Conservation (phyloP, 2,329 filamentous ascomycete genomes). For the Trichoderma atroviride region DNA sequence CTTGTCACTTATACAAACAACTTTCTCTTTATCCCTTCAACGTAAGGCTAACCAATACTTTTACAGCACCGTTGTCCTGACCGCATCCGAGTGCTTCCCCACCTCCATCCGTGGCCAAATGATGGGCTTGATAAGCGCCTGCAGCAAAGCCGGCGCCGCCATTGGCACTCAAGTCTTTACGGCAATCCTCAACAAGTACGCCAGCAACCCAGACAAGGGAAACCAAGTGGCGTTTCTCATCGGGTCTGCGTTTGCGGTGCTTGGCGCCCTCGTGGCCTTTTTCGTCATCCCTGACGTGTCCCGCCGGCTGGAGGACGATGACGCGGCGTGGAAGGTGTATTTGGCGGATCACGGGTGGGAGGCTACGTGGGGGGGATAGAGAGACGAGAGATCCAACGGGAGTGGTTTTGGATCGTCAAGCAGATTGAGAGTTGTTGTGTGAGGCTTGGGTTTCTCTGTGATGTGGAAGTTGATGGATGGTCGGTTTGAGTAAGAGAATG, state of each 20-base stretch:
- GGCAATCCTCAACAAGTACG: slow-evolving; percentile 50
- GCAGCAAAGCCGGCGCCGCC: slow-evolving; percentile 53
- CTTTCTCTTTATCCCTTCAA: background rate
- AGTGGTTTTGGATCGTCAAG: slow-evolving; percentile 11
- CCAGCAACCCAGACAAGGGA: slow-evolving; percentile 45
- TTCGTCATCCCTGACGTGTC: slow-evolving; percentile 36
- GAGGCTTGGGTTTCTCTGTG: background rate
- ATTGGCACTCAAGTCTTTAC: slow-evolving; percentile 56
- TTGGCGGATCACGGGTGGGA: slow-evolving; percentile 36
- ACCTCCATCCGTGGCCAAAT: slow-evolving; percentile 54
- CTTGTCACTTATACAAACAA: background rate
- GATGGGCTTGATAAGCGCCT: slow-evolving; percentile 51
- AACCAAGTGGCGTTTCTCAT: slow-evolving; percentile 55
- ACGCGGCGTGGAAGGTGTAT: slow-evolving; percentile 38
- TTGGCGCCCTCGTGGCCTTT: slow-evolving; percentile 32
- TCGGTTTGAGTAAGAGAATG: background rate
- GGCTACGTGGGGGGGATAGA: slow-evolving; percentile 36
- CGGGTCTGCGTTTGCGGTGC: slow-evolving; percentile 51
- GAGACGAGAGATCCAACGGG: slow-evolving; percentile 34
- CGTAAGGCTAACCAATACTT: background rate
- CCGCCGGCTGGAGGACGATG: slow-evolving; percentile 35
- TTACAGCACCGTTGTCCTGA: slow-evolving; percentile 42
- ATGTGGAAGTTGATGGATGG: background rate
- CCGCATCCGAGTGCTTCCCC: slow-evolving; percentile 52
- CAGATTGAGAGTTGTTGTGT: background rate